Evolutionary conservation across 768 basidiomycete genomes (phyloP).

Genomic region (Auricularia heimuer): DNA sequence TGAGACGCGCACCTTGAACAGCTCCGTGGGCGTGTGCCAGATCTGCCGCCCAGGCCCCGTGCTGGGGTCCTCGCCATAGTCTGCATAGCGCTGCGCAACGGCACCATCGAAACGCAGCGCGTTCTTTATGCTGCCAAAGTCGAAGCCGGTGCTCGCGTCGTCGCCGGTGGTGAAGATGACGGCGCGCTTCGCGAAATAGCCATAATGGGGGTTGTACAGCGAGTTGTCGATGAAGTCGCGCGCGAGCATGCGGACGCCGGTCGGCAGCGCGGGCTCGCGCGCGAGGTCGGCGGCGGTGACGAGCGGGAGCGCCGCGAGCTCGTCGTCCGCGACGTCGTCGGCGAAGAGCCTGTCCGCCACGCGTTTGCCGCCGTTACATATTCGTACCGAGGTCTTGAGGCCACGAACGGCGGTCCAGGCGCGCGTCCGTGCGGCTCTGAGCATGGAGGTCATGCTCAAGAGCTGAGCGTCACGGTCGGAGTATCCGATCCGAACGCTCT

Average conservation of each 20-base stretch:
- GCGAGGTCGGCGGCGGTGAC: constrained; percentile 69
- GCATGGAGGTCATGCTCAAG: not conserved
- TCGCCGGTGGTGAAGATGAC: constrained; percentile 71
- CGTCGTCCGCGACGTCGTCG: constrained; percentile 31
- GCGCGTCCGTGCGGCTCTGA: not conserved
- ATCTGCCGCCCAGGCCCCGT: constrained; percentile 73
- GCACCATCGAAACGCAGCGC: constrained; percentile 70
- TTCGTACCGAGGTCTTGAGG: too few species aligned
- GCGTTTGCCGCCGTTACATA: not conserved
- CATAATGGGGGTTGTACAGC: constrained; percentile 94
- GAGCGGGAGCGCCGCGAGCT: constrained; percentile 39
- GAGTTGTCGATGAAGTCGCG: constrained; percentile 97
- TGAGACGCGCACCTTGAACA: constrained; percentile 71
- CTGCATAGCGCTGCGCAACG: constrained; percentile 66
- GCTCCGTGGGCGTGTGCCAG: constrained; percentile 97
- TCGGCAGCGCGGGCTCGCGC: constrained; percentile 48
- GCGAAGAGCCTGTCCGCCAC: constrained; percentile 26
- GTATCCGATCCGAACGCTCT: not conserved
- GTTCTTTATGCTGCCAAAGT: constrained; percentile 60
- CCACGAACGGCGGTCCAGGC: too few species aligned
- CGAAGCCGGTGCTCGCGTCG: constrained; percentile 32
- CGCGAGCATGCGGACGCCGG: constrained; percentile 82
- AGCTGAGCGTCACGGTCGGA: too few species aligned
- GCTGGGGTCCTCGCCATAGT: constrained; percentile 50
- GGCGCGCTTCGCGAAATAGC: constrained; percentile 91